Base-by-base conservation (phyloP, 1,284 basidiomycete species). In the Fistulina hepatica region DNA sequence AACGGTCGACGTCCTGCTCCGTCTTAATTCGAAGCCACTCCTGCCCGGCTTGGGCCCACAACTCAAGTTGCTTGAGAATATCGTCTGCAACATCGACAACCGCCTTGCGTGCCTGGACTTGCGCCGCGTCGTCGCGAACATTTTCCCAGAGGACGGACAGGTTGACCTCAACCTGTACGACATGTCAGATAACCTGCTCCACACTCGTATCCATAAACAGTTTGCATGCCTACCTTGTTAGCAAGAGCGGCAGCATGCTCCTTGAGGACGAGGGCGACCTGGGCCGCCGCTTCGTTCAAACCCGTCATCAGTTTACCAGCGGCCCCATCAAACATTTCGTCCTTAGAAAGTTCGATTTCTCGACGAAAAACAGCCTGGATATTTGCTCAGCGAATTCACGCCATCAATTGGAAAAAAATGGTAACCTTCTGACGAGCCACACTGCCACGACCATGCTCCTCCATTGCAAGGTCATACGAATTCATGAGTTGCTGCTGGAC, bases 111-210 rank as follows among this genome's bases (percentile, higher is more conserved):
- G 58, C 58, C 34, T 43, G 52, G 16, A 62, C 50, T 48, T 74
- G 69, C 20, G 53, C 49, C 11, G 65, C 64, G 49, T 65, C 64
- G 42, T 75, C 69, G 33, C 58, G 58, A 4, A 59, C 52, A 15
- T 61, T 64, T 51, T 76, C 73, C 73, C 74, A 77, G 5, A 78
- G 63, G 11, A 76, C 67, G 8, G 72, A 63, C 40, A 77, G 51
- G 46, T 63, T 71, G 44, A 74, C 71, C 53, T 77, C 74, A 34
- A 76, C 55, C 71, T 75, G 42, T 2, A 37, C 27, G 34, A 39
- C 10, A 41, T 24, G 19, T 34, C 12, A 30, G 27, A 30, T 13
- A 12, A 37, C 12, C 17, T 30, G 13, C 11, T n/a, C n/a, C n/a
- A n/a, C n/a, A n/a, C n/a, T n/a, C n/a, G n/a, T n/a, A 17, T 4